Evolutionary conservation across 2,329 filamentous ascomycete species (phyloP).

Genomic region (Cytospora paraplurivora): DNA sequence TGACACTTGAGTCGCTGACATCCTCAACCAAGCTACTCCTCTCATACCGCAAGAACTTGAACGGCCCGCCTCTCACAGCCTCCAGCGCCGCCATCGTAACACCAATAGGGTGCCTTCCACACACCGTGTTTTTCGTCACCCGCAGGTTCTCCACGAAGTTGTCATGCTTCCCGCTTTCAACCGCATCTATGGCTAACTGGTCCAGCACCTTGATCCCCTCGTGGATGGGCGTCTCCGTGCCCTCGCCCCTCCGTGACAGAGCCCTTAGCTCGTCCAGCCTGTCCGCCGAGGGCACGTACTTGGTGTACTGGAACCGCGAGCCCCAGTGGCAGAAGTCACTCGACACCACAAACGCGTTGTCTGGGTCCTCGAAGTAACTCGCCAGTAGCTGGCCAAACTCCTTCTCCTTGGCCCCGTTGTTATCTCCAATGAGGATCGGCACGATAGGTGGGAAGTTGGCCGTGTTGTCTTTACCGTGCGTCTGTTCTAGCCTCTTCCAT

Average conservation of each 20-base stretch:
- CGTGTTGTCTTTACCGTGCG: slow-evolving; percentile 44
- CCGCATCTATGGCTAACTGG: slow-evolving; percentile 78
- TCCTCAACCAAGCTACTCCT: slow-evolving; percentile 74
- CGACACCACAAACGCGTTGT: slow-evolving; percentile 83
- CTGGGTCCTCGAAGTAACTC: slow-evolving; percentile 73
- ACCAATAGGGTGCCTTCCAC: slow-evolving; percentile 91
- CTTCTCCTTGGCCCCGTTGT: slow-evolving; percentile 65
- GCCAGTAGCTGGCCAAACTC: slow-evolving; percentile 70
- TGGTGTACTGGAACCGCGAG: slow-evolving; percentile 76
- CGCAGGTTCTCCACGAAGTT: slow-evolving; percentile 69
- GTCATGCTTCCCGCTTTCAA: slow-evolving; percentile 73
- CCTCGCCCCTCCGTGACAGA: slow-evolving; percentile 38
- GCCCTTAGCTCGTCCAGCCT: slow-evolving; percentile 44
- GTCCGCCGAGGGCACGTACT: slow-evolving; percentile 62
- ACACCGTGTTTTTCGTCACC: slow-evolving; percentile 86
- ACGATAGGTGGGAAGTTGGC: slow-evolving; percentile 70
- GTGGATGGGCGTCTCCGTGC: slow-evolving; percentile 63
- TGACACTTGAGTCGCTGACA: slow-evolving; percentile 80
- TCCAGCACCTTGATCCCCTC: slow-evolving; percentile 84
- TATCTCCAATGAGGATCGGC: slow-evolving; percentile 83
- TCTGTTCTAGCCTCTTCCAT: slow-evolving; percentile 69
- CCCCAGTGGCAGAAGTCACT: slow-evolving; percentile 99
- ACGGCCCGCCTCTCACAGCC: slow-evolving; percentile 41
- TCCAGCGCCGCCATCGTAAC: slow-evolving; percentile 89
- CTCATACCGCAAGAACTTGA: slow-evolving; percentile 84